phyloP scores from a whole-genome alignment of 2,329 filamentous ascomycete genomes.

The Ophiocordyceps camponoti-saundersi region DNA sequence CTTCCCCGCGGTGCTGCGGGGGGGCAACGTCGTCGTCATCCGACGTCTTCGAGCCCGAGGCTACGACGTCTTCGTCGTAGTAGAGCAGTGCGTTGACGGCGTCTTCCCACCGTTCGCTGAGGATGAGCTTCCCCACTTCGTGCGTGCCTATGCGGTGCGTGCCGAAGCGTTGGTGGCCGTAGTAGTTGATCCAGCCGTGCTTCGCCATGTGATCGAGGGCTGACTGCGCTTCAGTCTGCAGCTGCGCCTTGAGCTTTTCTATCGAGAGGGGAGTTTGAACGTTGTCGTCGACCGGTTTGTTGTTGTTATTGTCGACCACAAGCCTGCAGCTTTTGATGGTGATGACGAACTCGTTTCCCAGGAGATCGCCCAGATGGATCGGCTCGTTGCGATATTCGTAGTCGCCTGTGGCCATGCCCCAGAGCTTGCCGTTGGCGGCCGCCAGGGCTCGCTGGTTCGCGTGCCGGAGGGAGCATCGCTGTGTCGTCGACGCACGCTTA shows the following conservation, averaged over 20 bases:
- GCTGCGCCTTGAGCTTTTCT: constrained; percentile 14
- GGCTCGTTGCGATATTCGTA: constrained; percentile 59
- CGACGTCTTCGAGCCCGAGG: constrained; percentile 20
- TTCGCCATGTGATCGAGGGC: constrained; percentile 51
- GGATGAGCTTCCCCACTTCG: constrained; percentile 65
- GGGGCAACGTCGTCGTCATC: constrained; percentile 17
- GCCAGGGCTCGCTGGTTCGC: constrained; percentile 41
- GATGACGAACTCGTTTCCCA: constrained; percentile 85
- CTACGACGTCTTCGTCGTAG: constrained; percentile 48
- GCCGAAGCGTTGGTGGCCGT: constrained; percentile 91
- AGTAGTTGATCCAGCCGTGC: constrained; percentile 92
- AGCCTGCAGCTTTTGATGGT: constrained; percentile 75
- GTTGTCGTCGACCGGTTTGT: constrained; percentile 2
- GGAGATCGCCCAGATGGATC: constrained; percentile 67
- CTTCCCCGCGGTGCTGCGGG: constrained; percentile 45
- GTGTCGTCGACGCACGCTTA: constrained; percentile 68
- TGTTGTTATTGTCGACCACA: constrained; percentile 12
- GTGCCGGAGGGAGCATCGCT: constrained; percentile 52
- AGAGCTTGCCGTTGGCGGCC: constrained; percentile 45
- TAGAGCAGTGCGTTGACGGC: constrained; percentile 64
- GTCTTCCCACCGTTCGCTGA: constrained; percentile 64
- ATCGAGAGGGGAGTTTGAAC: constrained; percentile 2
- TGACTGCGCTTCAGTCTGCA: constrained; percentile 26
- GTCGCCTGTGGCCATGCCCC: constrained; percentile 54
- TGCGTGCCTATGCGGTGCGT: constrained; percentile 78